These are phyloP conservation scores for Yarrowia yakushimensis DNA, from an alignment of 805 yeast genomes.

Conservation along the genomic window DNA sequence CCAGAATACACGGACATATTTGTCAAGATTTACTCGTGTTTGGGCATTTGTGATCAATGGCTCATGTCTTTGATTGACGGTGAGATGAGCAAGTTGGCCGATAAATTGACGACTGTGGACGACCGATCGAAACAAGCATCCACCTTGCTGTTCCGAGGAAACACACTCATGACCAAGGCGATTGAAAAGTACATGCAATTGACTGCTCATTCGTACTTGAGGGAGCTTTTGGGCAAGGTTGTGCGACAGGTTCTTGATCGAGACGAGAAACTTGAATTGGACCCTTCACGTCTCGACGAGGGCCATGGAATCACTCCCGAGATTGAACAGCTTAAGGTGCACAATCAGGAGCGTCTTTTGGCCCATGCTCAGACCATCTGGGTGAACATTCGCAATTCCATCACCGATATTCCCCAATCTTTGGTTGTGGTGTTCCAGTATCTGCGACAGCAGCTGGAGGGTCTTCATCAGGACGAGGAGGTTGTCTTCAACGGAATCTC, in stretches of 20 bases:
- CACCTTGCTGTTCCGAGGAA: constrained; percentile 73
- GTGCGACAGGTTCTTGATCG: constrained; percentile 51
- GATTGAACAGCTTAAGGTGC: constrained; percentile 42
- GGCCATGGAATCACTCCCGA: constrained; percentile 27
- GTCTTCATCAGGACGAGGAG: constrained; percentile 8
- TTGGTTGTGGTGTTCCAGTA: constrained; percentile 62
- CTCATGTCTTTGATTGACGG: constrained; percentile 62
- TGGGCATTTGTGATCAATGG: constrained; percentile 69
- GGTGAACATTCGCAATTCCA: constrained; percentile 59
- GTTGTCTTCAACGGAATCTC: constrained; percentile 67
- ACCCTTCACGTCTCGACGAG: constrained; percentile 55
- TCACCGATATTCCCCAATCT: constrained; percentile 69
- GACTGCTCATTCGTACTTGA: constrained; percentile 75
- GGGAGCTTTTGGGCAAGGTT: constrained; percentile 67
- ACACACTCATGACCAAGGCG: constrained; percentile 75
- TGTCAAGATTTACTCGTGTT: constrained; percentile 69
- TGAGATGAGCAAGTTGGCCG: constrained; percentile 46
- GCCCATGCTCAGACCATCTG: constrained; percentile 58
- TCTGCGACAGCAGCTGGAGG: constrained; percentile 57
- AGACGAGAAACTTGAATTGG: constrained; percentile 68
- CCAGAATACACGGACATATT: constrained; percentile 42
- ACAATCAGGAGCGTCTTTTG: constrained; percentile 46
- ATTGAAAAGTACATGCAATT: constrained; percentile 72
- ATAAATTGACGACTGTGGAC: not conserved
- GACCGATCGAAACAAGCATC: not conserved